A percentile compares a stretch with the other conserved stretches of the same genome.
These are phyloP conservation scores for Cryptosporidium xiaoi DNA, from an alignment of 169 alveolate species.

Conservation along the genomic window DNA sequence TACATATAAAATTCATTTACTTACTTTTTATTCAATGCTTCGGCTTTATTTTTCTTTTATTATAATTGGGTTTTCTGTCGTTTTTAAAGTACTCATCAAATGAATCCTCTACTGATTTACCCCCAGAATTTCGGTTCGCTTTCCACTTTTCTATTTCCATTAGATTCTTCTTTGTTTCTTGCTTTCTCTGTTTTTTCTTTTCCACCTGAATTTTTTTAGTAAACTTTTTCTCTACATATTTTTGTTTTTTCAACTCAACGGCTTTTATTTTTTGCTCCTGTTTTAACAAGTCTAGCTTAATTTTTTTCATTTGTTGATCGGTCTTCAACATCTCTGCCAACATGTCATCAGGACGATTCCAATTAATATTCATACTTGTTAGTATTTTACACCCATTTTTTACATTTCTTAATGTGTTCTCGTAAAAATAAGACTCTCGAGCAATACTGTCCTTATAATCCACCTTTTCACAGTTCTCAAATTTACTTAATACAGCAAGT, in stretches of 20 bases:
- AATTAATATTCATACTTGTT: background rate
- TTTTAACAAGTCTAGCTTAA: conserved; percentile 45
- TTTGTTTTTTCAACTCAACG: conserved; percentile 32
- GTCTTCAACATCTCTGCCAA: conserved; percentile 76
- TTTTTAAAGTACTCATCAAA: conserved; percentile 41
- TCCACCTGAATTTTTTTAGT: conserved; percentile 54
- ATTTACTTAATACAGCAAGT: background rate
- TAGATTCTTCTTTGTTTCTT: conserved; percentile 57
- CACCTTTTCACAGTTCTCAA: conserved; percentile 1
- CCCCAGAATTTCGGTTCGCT: background rate
- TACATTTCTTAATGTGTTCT: conserved; percentile 48
- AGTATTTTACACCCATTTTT: conserved; percentile 12
- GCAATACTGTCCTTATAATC: conserved; percentile 44
- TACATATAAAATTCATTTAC: too few species aligned
- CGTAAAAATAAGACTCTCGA: conserved; percentile 47
- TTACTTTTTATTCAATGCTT: too few species aligned
- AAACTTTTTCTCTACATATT: conserved; percentile 53
- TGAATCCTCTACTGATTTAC: conserved; percentile 56
- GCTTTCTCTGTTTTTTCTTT: conserved; percentile 49
- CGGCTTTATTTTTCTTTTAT: background rate
- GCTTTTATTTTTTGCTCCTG: conserved; percentile 58
- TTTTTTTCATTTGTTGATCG: conserved; percentile 74
- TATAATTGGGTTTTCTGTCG: background rate
- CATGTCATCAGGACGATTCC: conserved; percentile 76
- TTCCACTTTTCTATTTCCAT: conserved; percentile 69